Base-by-base conservation (phyloP, 129 eudicot species). In the Kitagawia praeruptora region DNA sequence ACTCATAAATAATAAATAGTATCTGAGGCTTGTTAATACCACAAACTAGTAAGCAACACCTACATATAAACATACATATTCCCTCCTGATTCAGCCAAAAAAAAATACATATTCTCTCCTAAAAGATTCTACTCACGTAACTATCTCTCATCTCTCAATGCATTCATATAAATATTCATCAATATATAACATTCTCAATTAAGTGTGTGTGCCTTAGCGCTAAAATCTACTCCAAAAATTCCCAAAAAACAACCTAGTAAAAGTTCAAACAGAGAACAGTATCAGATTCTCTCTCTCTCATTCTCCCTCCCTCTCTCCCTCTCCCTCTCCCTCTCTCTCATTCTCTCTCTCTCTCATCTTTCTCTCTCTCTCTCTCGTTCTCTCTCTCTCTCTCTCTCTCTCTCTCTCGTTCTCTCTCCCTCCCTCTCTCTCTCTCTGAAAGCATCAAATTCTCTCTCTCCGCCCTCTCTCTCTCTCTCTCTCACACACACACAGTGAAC, bases 401-500 rank as follows among this genome's bases (percentile, higher is more conserved):
- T 48, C 54, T 48, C 54, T 48, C 54, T 48, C 54, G 10, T 15
- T 45, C 48, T 45, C n/a, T 18, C 61, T 53, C n/a, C 6, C n/a
- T 53, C n/a, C 18, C n/a, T 18, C n/a, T 53, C 61, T 18, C 3
- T 21, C 63, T 19, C 10, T 6, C 63, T 21, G 25, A 44, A 44
- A 44, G 47, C 10, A 9, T 44, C 10, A 44, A 8, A 44, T 44
- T 21, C 58, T 51, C 58, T 51, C 58, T 51, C 58, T 51, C 34
- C 34, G 1, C 34, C 34, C 34, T 1, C 58, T 51, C 58, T 19
- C 23, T 31, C n/a, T 19, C 28, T 21, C 27, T 21, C 64, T 21
- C 12, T n/a, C 31, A 58, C 31, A 58, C 12, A 58, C 31, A 58
- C 31, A 58, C 5, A 81, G 79, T 74, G 78, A 51, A 71, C 76